Evolutionary conservation across 352 stramenopile genomes (phyloP).

Genomic region (Elongisporangium undulatum): DNA sequence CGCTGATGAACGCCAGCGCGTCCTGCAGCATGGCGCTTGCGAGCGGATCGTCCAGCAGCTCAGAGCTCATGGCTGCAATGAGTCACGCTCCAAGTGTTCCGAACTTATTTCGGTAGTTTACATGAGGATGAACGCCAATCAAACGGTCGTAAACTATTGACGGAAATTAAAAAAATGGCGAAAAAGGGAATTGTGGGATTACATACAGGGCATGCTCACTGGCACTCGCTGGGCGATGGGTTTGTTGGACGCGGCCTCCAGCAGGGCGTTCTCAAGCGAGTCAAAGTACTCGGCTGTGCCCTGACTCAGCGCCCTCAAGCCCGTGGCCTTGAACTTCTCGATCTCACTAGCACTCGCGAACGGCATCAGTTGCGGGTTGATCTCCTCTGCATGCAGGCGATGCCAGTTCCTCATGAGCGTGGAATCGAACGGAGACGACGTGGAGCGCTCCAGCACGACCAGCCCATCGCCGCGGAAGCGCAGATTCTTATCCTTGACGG

Average conservation of each 20-base stretch:
- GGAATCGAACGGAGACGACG: neutral
- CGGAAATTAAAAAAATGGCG: too few species aligned
- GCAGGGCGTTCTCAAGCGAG: neutral
- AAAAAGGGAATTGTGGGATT: too few species aligned
- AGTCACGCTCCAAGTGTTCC: neutral
- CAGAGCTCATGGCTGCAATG: neutral
- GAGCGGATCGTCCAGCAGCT: neutral
- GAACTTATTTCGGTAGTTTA: neutral
- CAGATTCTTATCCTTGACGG: neutral
- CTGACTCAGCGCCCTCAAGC: neutral
- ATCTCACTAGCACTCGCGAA: neutral
- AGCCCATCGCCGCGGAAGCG: neutral
- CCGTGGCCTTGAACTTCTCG: neutral
- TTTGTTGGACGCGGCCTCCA: neutral
- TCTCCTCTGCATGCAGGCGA: neutral
- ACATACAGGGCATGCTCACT: neutral
- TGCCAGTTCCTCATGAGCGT: neutral
- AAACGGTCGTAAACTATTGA: too few species aligned
- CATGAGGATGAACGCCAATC: neutral
- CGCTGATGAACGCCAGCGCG: conserved; percentile 14
- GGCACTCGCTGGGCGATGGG: too few species aligned
- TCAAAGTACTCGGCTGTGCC: neutral
- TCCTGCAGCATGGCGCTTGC: conserved; percentile 6
- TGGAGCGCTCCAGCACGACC: neutral
- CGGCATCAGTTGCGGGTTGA: neutral